Conservation (phyloP, 257 asterid genomes). For the Solanum gandarillasii region DNA sequence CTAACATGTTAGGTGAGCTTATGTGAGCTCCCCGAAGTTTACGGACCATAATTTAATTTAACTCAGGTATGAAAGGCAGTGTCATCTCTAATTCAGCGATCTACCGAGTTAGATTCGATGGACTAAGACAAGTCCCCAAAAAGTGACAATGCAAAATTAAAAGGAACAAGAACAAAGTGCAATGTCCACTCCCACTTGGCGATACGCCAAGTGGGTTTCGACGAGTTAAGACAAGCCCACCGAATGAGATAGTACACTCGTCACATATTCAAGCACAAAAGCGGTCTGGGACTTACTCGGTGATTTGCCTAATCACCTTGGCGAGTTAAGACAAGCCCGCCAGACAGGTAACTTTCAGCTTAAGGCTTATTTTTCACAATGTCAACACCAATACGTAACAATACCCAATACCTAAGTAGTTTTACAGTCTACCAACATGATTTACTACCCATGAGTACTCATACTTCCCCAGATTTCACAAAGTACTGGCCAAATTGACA, state of each 20-base stretch:
- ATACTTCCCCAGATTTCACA: neutral
- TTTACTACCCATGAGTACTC: neutral
- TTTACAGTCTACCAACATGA: neutral
- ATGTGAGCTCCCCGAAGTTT: neutral
- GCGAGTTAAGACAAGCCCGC: neutral
- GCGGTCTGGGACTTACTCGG: fast-evolving
- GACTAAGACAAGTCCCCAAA: neutral
- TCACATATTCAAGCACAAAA: no score
- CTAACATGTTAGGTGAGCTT: neutral
- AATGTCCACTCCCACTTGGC: neutral
- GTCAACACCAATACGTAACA: neutral
- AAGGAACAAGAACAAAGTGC: neutral
- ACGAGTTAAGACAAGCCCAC: neutral
- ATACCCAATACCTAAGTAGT: neutral
- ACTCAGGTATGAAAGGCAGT: neutral
- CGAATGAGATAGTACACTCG: no score
- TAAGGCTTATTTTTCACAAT: neutral
- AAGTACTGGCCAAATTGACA: neutral
- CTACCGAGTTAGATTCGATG: neutral
- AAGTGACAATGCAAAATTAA: neutral
- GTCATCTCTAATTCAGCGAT: neutral
- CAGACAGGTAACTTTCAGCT: no score
- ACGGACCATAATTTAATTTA: neutral
- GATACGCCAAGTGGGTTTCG: neutral
- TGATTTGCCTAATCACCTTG: neutral